Evolutionary conservation across 176 grass and related monocot species (phyloP).

Genomic region (Juncus inflexus): DNA sequence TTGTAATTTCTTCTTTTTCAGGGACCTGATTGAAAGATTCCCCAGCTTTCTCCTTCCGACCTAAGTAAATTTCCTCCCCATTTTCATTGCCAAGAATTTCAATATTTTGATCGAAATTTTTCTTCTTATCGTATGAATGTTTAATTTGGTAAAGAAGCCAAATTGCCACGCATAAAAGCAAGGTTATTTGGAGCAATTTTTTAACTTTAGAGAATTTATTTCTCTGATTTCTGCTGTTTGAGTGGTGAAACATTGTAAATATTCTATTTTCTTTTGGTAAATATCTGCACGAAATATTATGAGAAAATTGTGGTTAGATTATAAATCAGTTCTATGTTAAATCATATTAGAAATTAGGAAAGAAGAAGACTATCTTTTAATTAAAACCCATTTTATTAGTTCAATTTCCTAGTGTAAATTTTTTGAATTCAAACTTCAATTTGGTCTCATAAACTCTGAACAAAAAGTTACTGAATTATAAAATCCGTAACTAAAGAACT

Average conservation of each 20-base stretch:
- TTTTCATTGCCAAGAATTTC: constrained; percentile 15
- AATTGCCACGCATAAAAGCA: constrained; percentile 26
- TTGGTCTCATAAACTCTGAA: no score
- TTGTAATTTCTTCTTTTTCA: constrained; percentile 20
- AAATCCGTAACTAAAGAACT: no score
- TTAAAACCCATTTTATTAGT: not conserved
- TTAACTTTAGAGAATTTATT: constrained; percentile 21
- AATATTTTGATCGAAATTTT: not conserved
- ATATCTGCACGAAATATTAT: not conserved
- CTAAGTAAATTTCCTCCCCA: constrained; percentile 5
- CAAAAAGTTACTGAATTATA: no score
- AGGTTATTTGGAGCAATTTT: constrained; percentile 22
- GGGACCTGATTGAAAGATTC: constrained; percentile 12
- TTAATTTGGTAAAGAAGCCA: constrained; percentile 32
- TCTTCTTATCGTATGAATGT: constrained; percentile 25
- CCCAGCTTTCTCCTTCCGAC: constrained; percentile 16
- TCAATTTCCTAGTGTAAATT: not conserved
- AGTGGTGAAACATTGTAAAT: constrained; percentile 19
- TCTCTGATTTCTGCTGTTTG: constrained; percentile 11
- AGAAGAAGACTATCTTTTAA: not conserved
- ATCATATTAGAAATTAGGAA: not conserved
- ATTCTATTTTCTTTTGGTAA: not conserved
- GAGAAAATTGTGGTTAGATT: constrained; percentile 4
- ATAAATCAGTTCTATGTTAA: not conserved
- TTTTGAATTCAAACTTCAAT: not conserved